Percentiles rank a stretch among this genome's conserved stretches.
These are phyloP conservation scores for Geotrichum phurueaensis DNA, from an alignment of 1,139 yeast species.

Conservation along the genomic window DNA sequence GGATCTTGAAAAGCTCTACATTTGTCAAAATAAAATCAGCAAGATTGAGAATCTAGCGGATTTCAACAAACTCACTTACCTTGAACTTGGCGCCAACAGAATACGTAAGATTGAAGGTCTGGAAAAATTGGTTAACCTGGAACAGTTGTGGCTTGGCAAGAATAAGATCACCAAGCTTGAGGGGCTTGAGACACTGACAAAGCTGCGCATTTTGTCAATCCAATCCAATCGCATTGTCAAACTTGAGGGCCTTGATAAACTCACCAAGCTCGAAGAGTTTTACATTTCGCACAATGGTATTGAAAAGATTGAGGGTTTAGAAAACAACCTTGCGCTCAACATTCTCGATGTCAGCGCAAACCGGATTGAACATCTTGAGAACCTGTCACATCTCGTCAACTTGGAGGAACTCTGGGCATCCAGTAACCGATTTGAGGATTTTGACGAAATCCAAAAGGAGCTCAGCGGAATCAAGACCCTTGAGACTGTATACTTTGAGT, in stretches of 20 bases:
- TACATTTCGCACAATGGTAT: conserved; percentile 86
- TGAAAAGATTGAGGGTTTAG: conserved; percentile 69
- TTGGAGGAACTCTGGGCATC: conserved; percentile 95
- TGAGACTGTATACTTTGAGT: conserved; percentile 90
- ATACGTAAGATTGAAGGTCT: conserved; percentile 59
- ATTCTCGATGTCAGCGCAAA: conserved; percentile 82
- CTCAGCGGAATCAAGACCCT: conserved; percentile 57
- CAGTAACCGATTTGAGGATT: conserved; percentile 60
- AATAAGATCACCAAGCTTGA: conserved; percentile 65
- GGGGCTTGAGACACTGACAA: conserved; percentile 55
- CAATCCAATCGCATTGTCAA: conserved; percentile 79
- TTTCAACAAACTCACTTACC: conserved; percentile 54
- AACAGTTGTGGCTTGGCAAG: conserved; percentile 90
- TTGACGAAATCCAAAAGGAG: conserved; percentile 62
- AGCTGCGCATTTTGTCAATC: conserved; percentile 72
- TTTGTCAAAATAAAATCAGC: conserved; percentile 82
- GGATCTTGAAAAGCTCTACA: conserved; percentile 61
- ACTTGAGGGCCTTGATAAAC: conserved; percentile 72
- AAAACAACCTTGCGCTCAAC: conserved; percentile 57
- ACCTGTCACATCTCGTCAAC: conserved; percentile 55
- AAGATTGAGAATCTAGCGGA: conserved; percentile 63
- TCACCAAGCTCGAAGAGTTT: conserved; percentile 71
- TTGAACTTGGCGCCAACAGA: conserved; percentile 90
- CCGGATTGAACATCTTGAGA: conserved; percentile 53
- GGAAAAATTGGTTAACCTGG: conserved; percentile 48